Evolutionary conservation across 1,139 yeast genomes (phyloP).

Genomic region (Scheffersomyces segobiensis): DNA sequence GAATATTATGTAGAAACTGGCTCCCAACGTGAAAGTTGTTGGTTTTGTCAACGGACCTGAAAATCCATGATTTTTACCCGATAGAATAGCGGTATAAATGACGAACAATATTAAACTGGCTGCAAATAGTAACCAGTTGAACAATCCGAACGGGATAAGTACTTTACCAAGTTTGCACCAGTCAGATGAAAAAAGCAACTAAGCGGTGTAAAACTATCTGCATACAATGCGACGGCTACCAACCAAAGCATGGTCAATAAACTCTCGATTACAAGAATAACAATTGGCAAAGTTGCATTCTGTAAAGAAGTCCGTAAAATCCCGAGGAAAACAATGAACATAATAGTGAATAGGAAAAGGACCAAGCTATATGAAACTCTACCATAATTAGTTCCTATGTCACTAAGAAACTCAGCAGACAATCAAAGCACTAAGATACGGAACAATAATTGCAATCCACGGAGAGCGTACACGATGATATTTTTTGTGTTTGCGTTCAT

Average conservation of each 20-base stretch:
- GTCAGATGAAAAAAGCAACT: background rate
- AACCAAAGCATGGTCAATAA: slow-evolving; percentile 19
- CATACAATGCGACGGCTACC: slow-evolving; percentile 21
- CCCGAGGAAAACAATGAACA: slow-evolving; percentile 14
- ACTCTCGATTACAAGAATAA: slow-evolving; percentile 20
- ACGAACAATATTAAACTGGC: slow-evolving; percentile 22
- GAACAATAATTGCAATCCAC: slow-evolving; percentile 21
- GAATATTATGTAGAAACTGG: background rate
- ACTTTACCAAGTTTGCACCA: slow-evolving; percentile 30
- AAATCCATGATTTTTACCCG: background rate
- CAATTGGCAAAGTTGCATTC: background rate
- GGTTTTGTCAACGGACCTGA: background rate
- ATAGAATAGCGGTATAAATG: slow-evolving; percentile 24
- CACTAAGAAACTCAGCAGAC: slow-evolving; percentile 22
- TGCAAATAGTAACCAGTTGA: slow-evolving; percentile 28
- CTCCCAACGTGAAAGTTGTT: background rate
- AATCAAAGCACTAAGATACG: slow-evolving; percentile 25
- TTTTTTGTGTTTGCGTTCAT: background rate
- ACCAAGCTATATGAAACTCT: slow-evolving; percentile 23
- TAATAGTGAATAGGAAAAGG: slow-evolving; percentile 19
- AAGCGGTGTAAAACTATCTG: slow-evolving; percentile 21
- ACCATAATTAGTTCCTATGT: slow-evolving; percentile 6
- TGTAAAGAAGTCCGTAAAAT: background rate
- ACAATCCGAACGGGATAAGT: slow-evolving; percentile 28
- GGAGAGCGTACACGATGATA: background rate